Percentiles rank a stretch among this genome's conserved stretches.
phyloP scores from a whole-genome alignment of 31 red algal species.

The Bonnemaisonia californica region DNA sequence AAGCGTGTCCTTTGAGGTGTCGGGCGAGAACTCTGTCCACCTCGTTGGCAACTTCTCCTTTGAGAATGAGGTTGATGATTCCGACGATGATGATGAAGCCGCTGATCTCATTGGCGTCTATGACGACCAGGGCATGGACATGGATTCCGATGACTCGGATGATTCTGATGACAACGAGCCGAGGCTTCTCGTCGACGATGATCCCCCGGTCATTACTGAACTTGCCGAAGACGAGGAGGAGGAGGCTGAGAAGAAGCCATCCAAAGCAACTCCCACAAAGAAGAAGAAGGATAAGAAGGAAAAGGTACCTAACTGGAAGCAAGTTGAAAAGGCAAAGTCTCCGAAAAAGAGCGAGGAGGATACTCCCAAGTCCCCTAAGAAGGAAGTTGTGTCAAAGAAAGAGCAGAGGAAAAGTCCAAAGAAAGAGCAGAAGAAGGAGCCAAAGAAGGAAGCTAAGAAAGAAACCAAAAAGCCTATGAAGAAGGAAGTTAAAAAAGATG shows the following conservation, averaged over 20 bases:
- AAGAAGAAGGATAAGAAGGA: slow-evolving; percentile 46
- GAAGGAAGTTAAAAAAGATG: background rate
- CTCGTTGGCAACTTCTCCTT: slow-evolving; percentile 70
- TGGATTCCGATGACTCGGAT: slow-evolving; percentile 40
- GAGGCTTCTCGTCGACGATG: background rate
- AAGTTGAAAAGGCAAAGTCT: background rate
- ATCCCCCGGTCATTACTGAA: slow-evolving; percentile 33
- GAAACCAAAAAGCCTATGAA: background rate
- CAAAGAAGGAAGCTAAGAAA: background rate
- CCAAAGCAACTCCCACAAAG: background rate
- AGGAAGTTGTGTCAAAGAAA: slow-evolving; percentile 15
- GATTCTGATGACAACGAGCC: slow-evolving; percentile 30
- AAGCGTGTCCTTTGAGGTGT: slow-evolving; percentile 63
- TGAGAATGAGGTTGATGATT: slow-evolving; percentile 56
- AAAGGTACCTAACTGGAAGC: slow-evolving; percentile 15
- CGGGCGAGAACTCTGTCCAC: slow-evolving; percentile 63
- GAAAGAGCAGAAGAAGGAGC: background rate
- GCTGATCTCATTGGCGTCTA: slow-evolving; percentile 36
- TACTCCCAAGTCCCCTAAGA: background rate
- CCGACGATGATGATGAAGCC: slow-evolving; percentile 19
- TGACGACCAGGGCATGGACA: slow-evolving; percentile 37
- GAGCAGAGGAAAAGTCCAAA: background rate
- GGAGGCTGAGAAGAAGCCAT: background rate
- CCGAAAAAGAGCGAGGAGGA: background rate
- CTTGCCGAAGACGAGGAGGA: slow-evolving; percentile 34